Conservation (phyloP, 805 yeast genomes). For the Yarrowia sp. region DNA sequence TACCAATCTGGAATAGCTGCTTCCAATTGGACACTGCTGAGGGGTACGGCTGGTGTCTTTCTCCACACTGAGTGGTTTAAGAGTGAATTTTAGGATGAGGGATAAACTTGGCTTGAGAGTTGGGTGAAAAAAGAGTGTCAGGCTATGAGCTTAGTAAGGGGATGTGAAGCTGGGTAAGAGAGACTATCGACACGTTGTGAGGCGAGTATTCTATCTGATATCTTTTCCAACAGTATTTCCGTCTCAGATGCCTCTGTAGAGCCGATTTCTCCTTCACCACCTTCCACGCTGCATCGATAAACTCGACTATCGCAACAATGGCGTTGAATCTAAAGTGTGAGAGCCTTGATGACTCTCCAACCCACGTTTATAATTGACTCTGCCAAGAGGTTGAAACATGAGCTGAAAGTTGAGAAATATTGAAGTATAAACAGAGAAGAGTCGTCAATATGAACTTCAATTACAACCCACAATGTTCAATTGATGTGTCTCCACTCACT, state of each 20-base stretch:
- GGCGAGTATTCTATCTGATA: too few relatives aligned
- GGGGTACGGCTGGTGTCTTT: neutral
- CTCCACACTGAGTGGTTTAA: slow-evolving; percentile 14
- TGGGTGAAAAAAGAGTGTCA: neutral
- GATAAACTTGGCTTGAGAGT: neutral
- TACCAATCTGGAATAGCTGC: too few relatives aligned
- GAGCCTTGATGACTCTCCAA: too few relatives aligned
- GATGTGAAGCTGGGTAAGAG: too few relatives aligned
- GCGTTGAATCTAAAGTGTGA: slow-evolving; percentile 1
- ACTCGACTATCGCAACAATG: slow-evolving; percentile 25
- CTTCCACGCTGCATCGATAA: neutral
- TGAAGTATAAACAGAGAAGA: too few relatives aligned
- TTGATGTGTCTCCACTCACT: neutral
- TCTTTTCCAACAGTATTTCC: too few relatives aligned
- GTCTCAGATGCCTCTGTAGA: too few relatives aligned
- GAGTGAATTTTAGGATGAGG: neutral
- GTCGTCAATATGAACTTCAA: too few relatives aligned
- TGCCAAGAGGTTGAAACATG: neutral
- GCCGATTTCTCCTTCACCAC: too few relatives aligned
- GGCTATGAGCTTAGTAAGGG: too few relatives aligned
- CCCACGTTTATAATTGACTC: neutral
- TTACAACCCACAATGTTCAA: neutral
- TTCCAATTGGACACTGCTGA: too few relatives aligned
- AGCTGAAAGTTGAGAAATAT: too few relatives aligned
- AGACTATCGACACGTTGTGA: rapidly evolving